These are phyloP conservation scores for Hanseniaspora mollemarum DNA, from an alignment of 805 yeast genomes.

Conservation along the genomic window DNA sequence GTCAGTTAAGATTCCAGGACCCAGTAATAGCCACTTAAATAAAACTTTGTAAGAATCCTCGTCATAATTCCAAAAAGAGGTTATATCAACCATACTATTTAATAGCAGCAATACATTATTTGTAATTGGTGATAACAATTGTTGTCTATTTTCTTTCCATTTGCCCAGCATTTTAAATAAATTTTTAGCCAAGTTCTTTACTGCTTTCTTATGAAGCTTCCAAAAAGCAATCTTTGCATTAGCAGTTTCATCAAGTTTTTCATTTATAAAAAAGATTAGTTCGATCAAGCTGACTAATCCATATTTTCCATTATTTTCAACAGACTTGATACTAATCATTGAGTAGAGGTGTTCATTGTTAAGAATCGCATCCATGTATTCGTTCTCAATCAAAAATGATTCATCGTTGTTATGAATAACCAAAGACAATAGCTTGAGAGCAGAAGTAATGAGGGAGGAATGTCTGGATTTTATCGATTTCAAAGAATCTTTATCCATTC, in stretches of 20 bases:
- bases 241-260: background rate
- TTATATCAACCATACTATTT: constrained; percentile 34
- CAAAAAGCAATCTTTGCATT: constrained; percentile 16
- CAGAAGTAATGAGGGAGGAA: background rate
- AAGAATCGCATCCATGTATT: background rate
- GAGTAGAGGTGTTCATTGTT: background rate
- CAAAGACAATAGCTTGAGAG: background rate
- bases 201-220: constrained; percentile 21
- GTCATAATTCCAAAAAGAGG: constrained; percentile 45
- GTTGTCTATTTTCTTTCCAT: constrained; percentile 26
- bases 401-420: constrained; percentile 1
- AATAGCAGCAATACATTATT: constrained; percentile 42
- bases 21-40: constrained; percentile 38
- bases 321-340: background rate
- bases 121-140: constrained; percentile 31
- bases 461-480: background rate
- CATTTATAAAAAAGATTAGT: background rate
- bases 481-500: background rate
- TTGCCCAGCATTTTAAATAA: constrained; percentile 23
- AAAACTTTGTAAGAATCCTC: constrained; percentile 40
- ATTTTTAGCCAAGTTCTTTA: constrained; percentile 29
- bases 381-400: background rate
- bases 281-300: constrained; percentile 1
- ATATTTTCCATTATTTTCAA: background rate
- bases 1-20: constrained; percentile 41